These are phyloP conservation scores for Monosporascus sp. DNA, from an alignment of 2,329 filamentous ascomycete species.

Conservation along the genomic window DNA sequence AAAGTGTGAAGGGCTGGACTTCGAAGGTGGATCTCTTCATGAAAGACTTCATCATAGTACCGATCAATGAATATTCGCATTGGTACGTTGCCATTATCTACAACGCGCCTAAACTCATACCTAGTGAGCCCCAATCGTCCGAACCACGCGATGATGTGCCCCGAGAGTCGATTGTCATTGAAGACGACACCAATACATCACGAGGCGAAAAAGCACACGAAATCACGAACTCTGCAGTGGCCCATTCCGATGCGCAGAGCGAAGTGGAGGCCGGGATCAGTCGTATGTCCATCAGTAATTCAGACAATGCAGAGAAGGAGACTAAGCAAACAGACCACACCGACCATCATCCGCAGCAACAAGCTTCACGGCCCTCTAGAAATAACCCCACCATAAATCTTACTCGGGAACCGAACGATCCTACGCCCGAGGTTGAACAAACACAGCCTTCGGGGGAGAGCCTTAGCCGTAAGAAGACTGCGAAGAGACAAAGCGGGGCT, in stretches of 20 bases:
- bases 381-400: slow-evolving; percentile 6
- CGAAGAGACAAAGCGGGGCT: slow-evolving; percentile 27
- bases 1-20: slow-evolving; percentile 84
- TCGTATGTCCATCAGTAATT: slow-evolving; percentile 23
- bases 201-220: slow-evolving; percentile 1
- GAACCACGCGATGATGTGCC: not conserved
- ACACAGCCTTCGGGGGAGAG: slow-evolving; percentile 8
- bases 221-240: not conserved
- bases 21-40: slow-evolving; percentile 76
- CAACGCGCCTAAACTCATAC: slow-evolving; percentile 66
- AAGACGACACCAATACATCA: slow-evolving; percentile 4
- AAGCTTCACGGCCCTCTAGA: slow-evolving; percentile 1
- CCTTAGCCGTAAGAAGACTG: slow-evolving; percentile 23
- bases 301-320: slow-evolving; percentile 5
- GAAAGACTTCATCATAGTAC: slow-evolving; percentile 86
- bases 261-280: slow-evolving; percentile 17
- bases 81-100: slow-evolving; percentile 97
- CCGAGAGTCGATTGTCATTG: slow-evolving; percentile 8
- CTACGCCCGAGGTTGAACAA: slow-evolving; percentile 9
- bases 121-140: slow-evolving; percentile 5
- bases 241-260: slow-evolving; percentile 2
- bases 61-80: slow-evolving; percentile 80
- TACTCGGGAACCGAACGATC: slow-evolving; percentile 8
- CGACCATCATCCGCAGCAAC: slow-evolving; percentile 3
- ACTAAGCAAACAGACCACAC: slow-evolving; percentile 15